These are phyloP conservation scores for Plasmopara muralis DNA, from an alignment of 352 stramenopile genomes.

Conservation along the genomic window DNA sequence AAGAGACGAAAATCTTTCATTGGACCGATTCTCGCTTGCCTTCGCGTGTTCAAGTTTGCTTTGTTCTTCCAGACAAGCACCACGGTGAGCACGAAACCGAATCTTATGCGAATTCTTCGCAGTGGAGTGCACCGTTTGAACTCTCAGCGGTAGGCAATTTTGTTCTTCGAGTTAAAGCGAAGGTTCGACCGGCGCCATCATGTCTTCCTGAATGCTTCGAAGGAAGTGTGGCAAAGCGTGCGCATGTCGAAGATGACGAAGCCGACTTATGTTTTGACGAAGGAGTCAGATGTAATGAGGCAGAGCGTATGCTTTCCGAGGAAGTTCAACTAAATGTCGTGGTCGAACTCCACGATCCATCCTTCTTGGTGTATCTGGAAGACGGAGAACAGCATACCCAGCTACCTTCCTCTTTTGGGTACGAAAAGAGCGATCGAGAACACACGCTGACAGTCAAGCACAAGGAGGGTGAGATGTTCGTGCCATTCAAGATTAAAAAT, in stretches of 20 bases:
- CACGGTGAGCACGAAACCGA: conserved; percentile 14
- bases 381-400: conserved; percentile 26
- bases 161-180: conserved; percentile 62
- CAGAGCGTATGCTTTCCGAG: conserved; percentile 27
- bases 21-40: conserved; percentile 64
- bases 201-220: conserved; percentile 43
- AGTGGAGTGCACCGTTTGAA: conserved; percentile 77
- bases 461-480: conserved; percentile 53
- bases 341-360: conserved; percentile 75
- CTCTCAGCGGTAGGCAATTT: conserved; percentile 77
- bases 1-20: conserved; percentile 72
- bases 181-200: conserved; percentile 34
- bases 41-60: conserved; percentile 64
- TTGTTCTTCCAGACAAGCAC: conserved; percentile 38
- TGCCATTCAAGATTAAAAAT: conserved; percentile 78
- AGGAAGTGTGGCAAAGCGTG: conserved; percentile 12
- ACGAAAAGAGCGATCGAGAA: conserved; percentile 22
- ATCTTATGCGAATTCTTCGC: conserved; percentile 37
- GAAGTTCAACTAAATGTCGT: conserved; percentile 65
- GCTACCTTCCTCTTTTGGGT: conserved; percentile 24
- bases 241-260: conserved; percentile 27
- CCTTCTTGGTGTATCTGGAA: conserved; percentile 58
- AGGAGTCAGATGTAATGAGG: conserved; percentile 30
- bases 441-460: conserved; percentile 25
- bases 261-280: conserved; percentile 27